Base-by-base conservation (phyloP, 1,284 basidiomycete genomes). In the Butyriboletus appendiculatus region DNA sequence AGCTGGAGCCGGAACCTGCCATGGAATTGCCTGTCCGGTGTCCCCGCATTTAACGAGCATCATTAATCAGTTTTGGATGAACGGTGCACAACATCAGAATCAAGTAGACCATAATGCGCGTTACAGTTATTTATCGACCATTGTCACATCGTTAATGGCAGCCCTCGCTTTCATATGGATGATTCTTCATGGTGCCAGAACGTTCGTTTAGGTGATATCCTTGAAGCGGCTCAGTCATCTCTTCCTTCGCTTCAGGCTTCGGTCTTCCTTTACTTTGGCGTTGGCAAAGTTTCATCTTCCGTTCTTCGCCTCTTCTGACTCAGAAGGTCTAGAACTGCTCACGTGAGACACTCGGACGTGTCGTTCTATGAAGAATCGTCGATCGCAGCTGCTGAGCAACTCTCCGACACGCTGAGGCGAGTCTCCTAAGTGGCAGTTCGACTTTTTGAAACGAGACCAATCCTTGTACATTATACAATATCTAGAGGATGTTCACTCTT, bases 1-100 rank as follows among this genome's bases (percentile, higher is more conserved):
- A 69, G 35, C 53, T 73, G 15, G 71, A 67, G 41, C 68, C 68
- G 18, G 61, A 73, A 40, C 71, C 71, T 38, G 59, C 58, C 5
- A 72, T 69, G 71, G 70, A 69, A 39, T 42, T 69, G 2, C 64
- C 67, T 35, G 50, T 53, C 5, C 63, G 62, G 33, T 55, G 35
- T 42, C n/a, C 40, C 11, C 45, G 50, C 8, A 20, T 43, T 11
- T 46, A 24, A 48, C 24, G 5, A 18, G 44, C 18, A 5, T 43
- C 10, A 24, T 24, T 8, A 8, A 26, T 26, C 24, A 1, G 26
- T 10, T 33, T 10, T 24, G 22, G 32, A 38, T 18, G 9, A n/a
- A 12, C 22, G 16, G 7, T 38, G 14, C 7, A n/a, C 41, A 10
- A 18, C 18, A 28, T 28, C 32, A 20, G 26, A 5, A 32, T 38